phyloP scores from a whole-genome alignment of 768 basidiomycete species.

The Collybiopsis confluens region DNA sequence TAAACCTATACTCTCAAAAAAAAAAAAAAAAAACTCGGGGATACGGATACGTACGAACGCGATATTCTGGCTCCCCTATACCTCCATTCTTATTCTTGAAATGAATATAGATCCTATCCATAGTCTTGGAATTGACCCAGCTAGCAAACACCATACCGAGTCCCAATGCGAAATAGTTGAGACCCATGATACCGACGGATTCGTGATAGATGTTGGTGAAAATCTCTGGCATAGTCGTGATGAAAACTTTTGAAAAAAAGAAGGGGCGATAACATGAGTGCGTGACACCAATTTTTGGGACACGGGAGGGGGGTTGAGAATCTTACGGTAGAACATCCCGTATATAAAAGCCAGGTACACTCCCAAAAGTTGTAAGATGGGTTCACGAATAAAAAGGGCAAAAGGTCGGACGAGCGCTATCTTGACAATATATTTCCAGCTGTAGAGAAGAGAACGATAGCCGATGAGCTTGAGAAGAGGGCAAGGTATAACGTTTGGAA shows the following conservation, averaged over 20 bases:
- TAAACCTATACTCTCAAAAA: neutral
- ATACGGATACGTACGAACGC: constrained; percentile 34
- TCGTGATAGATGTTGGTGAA: constrained; percentile 54
- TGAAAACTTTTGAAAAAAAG: no score
- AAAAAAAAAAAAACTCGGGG: neutral
- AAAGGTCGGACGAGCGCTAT: constrained; percentile 67
- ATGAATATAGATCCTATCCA: constrained; percentile 53
- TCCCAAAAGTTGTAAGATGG: constrained; percentile 65
- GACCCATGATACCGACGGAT: constrained; percentile 51
- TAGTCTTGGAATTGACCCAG: constrained; percentile 47
- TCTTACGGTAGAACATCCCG: constrained; percentile 54
- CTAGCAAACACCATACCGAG: constrained; percentile 52
- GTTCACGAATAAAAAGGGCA: constrained; percentile 51
- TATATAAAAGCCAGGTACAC: constrained; percentile 70
- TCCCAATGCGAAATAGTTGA: constrained; percentile 72
- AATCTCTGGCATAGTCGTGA: constrained; percentile 61
- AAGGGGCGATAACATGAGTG: no score
- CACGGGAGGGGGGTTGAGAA: neutral
- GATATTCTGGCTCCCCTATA: constrained; percentile 47
- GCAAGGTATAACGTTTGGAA: neutral
- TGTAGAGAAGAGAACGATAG: constrained; percentile 19
- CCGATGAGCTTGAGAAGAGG: neutral
- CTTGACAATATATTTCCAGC: constrained; percentile 48
- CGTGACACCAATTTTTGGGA: no score
- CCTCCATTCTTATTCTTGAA: constrained; percentile 45